A percentile compares a stretch with the other conserved stretches of the same genome.
These are phyloP conservation scores for Geosiphon pyriformis DNA, from an alignment of 192 early-diverging fungal genomes.

Conservation along the genomic window DNA sequence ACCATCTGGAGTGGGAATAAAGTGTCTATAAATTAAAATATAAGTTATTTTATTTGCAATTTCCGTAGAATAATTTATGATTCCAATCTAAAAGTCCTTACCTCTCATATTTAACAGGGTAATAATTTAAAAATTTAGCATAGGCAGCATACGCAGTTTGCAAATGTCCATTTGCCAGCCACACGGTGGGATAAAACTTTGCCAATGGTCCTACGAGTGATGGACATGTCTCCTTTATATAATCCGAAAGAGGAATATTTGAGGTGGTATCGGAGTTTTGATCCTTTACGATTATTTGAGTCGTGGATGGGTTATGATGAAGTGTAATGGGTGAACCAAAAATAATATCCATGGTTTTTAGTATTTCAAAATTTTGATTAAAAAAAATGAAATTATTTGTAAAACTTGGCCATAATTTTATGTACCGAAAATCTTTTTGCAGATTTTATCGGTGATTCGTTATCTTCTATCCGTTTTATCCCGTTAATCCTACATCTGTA, in stretches of 20 bases:
- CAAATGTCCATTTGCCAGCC: conserved; percentile 69
- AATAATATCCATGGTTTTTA: neutral
- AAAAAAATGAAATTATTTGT: too few relatives aligned
- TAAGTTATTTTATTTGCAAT: neutral
- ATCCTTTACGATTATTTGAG: neutral
- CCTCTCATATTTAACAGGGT: conserved; percentile 59
- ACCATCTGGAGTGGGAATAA: conserved; percentile 68
- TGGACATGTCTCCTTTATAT: conserved; percentile 43
- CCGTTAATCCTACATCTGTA: too few relatives aligned
- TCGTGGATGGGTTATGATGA: neutral
- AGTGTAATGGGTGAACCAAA: conserved; percentile 11
- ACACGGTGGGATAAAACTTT: conserved; percentile 63
- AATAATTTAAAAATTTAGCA: conserved; percentile 27
- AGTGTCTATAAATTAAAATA: conserved; percentile 36
- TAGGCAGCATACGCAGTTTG: conserved; percentile 71
- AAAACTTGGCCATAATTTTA: too few relatives aligned
- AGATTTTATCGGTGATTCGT: too few relatives aligned
- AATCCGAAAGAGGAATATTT: conserved; percentile 30
- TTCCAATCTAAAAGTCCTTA: conserved; percentile 32
- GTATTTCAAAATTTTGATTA: too few relatives aligned
- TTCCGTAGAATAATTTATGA: conserved; percentile 4
- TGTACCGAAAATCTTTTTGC: too few relatives aligned
- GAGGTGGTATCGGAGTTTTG: neutral
- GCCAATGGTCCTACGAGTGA: conserved; percentile 45
- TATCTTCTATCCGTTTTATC: too few relatives aligned